A percentile compares a stretch with the other conserved stretches of the same genome.
phyloP scores from a whole-genome alignment of 306 rosid species.

The Dalbergia oliveri region DNA sequence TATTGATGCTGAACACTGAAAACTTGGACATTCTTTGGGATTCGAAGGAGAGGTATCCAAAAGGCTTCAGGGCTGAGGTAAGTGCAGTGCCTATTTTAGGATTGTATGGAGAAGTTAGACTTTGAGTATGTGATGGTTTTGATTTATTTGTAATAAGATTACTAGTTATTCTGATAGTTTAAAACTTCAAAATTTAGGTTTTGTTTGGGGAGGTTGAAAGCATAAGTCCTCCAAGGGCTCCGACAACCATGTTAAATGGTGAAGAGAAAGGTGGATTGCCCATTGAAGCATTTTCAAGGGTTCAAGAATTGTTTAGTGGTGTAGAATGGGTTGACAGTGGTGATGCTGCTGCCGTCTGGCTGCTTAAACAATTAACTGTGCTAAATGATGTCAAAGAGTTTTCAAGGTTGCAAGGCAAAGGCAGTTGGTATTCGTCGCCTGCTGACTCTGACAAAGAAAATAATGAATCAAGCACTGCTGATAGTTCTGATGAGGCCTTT shows the following conservation, averaged over 20 bases:
- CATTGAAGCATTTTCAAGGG: constrained; percentile 95
- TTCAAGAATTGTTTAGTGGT: constrained; percentile 93
- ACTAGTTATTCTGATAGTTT: constrained; percentile 44
- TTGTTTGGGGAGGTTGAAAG: constrained; percentile 95
- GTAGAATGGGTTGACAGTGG: constrained; percentile 87
- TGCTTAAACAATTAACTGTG: constrained; percentile 83
- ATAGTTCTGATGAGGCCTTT: constrained; percentile 91
- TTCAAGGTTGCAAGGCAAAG: constrained; percentile 78
- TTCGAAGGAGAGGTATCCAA: constrained; percentile 88
- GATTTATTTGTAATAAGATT: constrained; percentile 16
- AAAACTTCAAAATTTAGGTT: constrained; percentile 64
- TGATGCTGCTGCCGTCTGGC: constrained; percentile 96
- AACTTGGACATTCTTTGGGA: constrained; percentile 97
- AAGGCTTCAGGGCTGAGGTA: constrained; percentile 96
- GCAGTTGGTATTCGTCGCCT: constrained; percentile 81
- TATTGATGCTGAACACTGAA: constrained; percentile 83
- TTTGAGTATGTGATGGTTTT: constrained; percentile 30
- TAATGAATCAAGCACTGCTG: constrained; percentile 89
- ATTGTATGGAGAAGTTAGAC: constrained; percentile 22
- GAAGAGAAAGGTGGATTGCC: constrained; percentile 98
- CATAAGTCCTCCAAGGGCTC: constrained; percentile 81
- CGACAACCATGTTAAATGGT: constrained; percentile 79
- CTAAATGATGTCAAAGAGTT: constrained; percentile 81
- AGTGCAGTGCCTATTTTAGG: constrained; percentile 38
- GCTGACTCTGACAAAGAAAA: constrained; percentile 94